phyloP scores from a whole-genome alignment of 257 asterid genomes.

The Coffea eugenioides region DNA sequence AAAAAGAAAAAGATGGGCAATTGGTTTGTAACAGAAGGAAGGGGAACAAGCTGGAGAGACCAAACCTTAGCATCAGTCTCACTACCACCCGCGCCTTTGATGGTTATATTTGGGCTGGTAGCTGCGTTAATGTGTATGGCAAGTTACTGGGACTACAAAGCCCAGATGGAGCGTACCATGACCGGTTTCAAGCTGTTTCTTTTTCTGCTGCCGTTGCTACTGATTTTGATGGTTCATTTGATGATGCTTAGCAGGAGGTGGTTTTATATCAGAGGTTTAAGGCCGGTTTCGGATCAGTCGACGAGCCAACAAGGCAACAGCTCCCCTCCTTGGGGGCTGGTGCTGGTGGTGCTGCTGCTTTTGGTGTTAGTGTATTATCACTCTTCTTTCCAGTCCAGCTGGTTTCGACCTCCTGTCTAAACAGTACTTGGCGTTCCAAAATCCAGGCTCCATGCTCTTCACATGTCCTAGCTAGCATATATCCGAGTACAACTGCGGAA shows the following conservation, averaged over 20 bases:
- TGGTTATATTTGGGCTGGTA: constrained; percentile 53
- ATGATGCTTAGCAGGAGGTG: constrained; percentile 40
- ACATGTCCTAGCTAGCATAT: no score
- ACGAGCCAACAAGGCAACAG: constrained; percentile 27
- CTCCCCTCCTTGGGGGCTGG: constrained; percentile 45
- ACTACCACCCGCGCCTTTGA: constrained; percentile 58
- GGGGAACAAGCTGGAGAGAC: constrained; percentile 67
- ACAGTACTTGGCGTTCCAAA: not conserved
- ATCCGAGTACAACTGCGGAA: no score
- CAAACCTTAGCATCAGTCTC: constrained; percentile 54
- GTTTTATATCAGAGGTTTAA: constrained; percentile 38
- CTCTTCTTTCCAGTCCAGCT: constrained; percentile 41
- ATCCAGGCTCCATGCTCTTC: not conserved
- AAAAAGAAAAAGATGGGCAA: constrained; percentile 30
- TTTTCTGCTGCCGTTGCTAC: constrained; percentile 41
- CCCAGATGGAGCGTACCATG: constrained; percentile 37
- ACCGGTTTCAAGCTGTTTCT: constrained; percentile 36
- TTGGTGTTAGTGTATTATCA: constrained; percentile 52
- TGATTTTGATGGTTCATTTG: constrained; percentile 30
- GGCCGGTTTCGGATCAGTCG: constrained; percentile 19
- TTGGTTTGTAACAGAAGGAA: constrained; percentile 44
- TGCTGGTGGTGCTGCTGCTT: constrained; percentile 39
- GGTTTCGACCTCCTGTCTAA: constrained; percentile 41
- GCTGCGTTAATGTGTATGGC: constrained; percentile 41
- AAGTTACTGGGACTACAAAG: constrained; percentile 32